Conservation (phyloP, 352 stramenopile genomes). For the Pythium brassicae region DNA sequence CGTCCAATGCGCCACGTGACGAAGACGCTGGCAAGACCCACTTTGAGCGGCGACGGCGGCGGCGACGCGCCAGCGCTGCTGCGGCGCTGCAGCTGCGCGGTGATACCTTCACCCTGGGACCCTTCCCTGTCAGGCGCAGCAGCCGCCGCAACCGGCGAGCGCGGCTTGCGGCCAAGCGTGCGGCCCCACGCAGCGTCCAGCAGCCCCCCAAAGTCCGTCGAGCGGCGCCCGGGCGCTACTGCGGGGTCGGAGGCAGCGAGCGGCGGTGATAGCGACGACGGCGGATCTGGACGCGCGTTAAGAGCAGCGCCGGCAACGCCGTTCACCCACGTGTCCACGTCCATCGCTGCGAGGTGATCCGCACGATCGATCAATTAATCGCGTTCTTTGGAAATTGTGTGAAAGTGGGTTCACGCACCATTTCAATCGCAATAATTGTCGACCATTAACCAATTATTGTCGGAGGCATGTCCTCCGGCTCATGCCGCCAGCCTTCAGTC, state of each 20-base stretch:
- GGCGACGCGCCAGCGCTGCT: slow-evolving; percentile 14
- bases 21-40: slow-evolving; percentile 2
- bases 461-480: too few relatives aligned
- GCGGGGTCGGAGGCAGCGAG: neutral
- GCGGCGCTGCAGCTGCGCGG: neutral
- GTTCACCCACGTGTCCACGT: slow-evolving; percentile 15
- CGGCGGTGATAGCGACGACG: neutral
- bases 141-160: slow-evolving; percentile 19
- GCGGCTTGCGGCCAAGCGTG: slow-evolving; percentile 19
- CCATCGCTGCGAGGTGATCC: slow-evolving; percentile 9
- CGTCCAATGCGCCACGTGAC: too few relatives aligned
- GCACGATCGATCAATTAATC: too few relatives aligned
- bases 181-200: slow-evolving; percentile 45
- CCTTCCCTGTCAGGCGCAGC: neutral
- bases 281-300: too few relatives aligned
- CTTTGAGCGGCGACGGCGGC: slow-evolving; percentile 31
- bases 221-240: too few relatives aligned
- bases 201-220: too few relatives aligned
- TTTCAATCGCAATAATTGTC: neutral
- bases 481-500: neutral
- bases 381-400: too few relatives aligned
- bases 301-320: neutral
- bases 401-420: neutral
- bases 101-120: slow-evolving; percentile 14
- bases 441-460: too few relatives aligned